Base-by-base conservation (phyloP, 768 basidiomycete species). In the Boletus huronensis region DNA sequence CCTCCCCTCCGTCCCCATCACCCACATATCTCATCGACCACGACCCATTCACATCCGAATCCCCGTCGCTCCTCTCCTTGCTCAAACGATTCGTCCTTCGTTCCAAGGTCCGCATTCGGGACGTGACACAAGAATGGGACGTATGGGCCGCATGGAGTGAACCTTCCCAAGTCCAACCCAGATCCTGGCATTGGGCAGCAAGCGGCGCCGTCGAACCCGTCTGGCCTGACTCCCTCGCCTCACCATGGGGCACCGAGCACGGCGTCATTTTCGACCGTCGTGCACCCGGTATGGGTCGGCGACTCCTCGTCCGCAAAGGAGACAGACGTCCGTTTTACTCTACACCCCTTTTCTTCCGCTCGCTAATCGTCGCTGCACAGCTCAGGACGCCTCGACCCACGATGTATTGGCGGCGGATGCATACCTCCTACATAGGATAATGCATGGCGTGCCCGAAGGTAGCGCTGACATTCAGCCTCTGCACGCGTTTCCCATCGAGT, bases 401-500 rank as follows among this genome's bases (percentile, higher is more conserved):
- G 83, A 89, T 45, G 45, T 79, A 29, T 75, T 73, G 13, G 55
- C 76, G 0, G 54, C 72, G 3, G 80, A 84, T 32, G 82, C 80
- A 29, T 97, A 94, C 67, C 75, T 81, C 38, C 68, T 92, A 1
- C 93, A 94, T 59, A 82, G 97, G 31, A 85, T 94, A 55, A 52
- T 83, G 17, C 82, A 82, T 41, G 93, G 94, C 5, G 87, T 98
- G 3, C 90, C 97, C 2, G 97, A 99, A 75, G 94, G 95, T 0
- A 74, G 73, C 11, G 65, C 67, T 0, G 97, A 99, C 65, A 87
- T 97, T 3, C 70, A 74, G 16, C 85, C 92, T 14, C 78, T 84
- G 65, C 82, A 86, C 9, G 83, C 92, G 0, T 86, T 98, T 59
- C 97, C 97, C 5, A 87, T 98, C 77, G 96, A 99, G 58, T 93